Percentiles rank a stretch among this genome's conserved stretches.
These are phyloP conservation scores for Diaporthe australafricana DNA, from an alignment of 2,329 filamentous ascomycete genomes.

Conservation along the genomic window DNA sequence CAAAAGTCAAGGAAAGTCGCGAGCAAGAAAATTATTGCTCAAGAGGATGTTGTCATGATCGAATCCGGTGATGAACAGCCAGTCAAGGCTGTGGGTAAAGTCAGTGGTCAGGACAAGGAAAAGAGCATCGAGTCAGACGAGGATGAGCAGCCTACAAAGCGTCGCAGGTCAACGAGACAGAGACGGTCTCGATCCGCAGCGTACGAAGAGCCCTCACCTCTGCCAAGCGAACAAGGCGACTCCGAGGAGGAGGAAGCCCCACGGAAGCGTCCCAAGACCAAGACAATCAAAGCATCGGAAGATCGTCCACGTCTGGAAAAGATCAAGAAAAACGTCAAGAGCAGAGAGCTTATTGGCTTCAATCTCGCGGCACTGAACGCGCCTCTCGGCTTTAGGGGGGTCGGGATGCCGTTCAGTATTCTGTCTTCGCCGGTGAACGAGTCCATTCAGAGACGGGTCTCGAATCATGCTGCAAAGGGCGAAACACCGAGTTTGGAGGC, in stretches of 20 bases:
- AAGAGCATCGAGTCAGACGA: not conserved
- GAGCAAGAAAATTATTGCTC: not conserved
- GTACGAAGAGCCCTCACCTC: not conserved
- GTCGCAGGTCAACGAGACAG: conserved; percentile 12
- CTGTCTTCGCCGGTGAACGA: conserved; percentile 37
- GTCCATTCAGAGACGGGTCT: not conserved
- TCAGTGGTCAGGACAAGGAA: not conserved
- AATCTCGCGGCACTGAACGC: conserved; percentile 28
- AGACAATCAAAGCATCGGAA: not conserved
- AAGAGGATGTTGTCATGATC: not conserved
- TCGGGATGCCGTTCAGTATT: conserved; percentile 35
- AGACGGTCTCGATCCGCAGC: not conserved
- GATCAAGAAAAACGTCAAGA: conserved; percentile 57
- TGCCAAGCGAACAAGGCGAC: conserved; percentile 37
- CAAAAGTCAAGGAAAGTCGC: not conserved
- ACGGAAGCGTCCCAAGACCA: conserved; percentile 21
- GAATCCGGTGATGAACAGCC: not conserved
- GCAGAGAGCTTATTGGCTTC: conserved; percentile 60
- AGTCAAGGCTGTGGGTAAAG: conserved; percentile 6
- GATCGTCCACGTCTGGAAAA: conserved; percentile 50
- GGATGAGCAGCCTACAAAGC: conserved; percentile 6
- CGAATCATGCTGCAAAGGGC: not conserved
- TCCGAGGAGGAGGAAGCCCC: conserved; percentile 30
- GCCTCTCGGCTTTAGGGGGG: conserved; percentile 31
- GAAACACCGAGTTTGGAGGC: not conserved